These are phyloP conservation scores for Lycium barbarum DNA, from an alignment of 257 asterid genomes.

Conservation along the genomic window DNA sequence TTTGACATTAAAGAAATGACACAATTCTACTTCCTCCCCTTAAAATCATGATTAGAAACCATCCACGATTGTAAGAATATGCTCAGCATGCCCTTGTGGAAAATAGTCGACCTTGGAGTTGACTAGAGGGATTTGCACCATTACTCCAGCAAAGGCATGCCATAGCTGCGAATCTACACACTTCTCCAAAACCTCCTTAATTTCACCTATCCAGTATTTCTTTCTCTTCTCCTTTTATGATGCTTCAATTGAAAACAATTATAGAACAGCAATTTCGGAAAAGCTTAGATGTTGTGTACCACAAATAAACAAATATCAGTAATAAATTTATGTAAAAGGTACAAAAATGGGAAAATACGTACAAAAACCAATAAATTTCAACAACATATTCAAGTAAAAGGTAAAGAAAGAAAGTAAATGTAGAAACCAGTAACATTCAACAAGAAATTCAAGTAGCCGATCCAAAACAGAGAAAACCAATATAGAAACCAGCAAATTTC, in stretches of 20 bases:
- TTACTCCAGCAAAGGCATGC: constrained; percentile 80
- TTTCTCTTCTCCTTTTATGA: constrained; percentile 1
- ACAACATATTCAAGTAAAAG: background rate
- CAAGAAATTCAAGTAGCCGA: no score
- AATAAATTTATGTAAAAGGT: background rate
- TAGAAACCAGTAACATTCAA: no score
- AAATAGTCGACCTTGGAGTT: constrained; percentile 62
- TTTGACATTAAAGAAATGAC: no score
- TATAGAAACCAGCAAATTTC: no score
- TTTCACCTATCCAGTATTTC: background rate
- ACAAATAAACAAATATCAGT: constrained; percentile 10
- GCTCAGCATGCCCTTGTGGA: constrained; percentile 80
- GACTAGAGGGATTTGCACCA: constrained; percentile 64
- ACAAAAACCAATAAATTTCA: background rate
- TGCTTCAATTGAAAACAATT: constrained; percentile 1
- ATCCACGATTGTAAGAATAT: constrained; percentile 55
- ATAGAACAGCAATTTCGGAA: background rate
- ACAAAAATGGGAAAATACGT: background rate
- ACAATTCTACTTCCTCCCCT: no score
- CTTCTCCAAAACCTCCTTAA: constrained; percentile 49
- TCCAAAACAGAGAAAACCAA: background rate
- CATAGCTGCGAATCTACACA: constrained; percentile 66
- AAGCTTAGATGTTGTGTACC: constrained; percentile 9
- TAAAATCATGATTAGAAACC: no score
- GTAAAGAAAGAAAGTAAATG: background rate